Conservation (phyloP, 2,329 filamentous ascomycete genomes). For the Microsporum canis region DNA sequence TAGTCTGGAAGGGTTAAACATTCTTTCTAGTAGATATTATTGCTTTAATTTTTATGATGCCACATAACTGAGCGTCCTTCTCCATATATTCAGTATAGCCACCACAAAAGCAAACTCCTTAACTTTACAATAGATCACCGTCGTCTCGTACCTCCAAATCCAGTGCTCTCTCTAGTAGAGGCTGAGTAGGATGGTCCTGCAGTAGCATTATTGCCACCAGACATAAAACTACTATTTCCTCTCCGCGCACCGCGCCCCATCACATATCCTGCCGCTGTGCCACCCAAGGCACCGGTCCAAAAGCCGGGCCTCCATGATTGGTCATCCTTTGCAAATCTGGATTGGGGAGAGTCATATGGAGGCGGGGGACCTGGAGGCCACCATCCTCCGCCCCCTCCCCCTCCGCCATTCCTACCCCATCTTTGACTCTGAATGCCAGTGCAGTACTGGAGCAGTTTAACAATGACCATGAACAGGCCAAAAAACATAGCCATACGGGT, state of each 20-base stretch:
- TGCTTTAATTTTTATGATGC: background rate
- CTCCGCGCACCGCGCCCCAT: slow-evolving; percentile 19
- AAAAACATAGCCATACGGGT: slow-evolving; percentile 14
- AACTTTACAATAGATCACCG: background rate
- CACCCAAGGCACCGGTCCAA: slow-evolving; percentile 36
- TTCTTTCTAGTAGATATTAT: background rate
- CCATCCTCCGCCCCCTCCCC: slow-evolving; percentile 15
- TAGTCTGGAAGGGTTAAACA: background rate
- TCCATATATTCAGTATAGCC: background rate
- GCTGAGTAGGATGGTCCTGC: slow-evolving; percentile 8
- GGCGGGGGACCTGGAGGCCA: slow-evolving; percentile 22
- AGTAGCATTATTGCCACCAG: slow-evolving; percentile 4
- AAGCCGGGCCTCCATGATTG: slow-evolving; percentile 36
- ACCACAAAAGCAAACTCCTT: background rate
- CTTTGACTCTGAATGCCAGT: background rate
- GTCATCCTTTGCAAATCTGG: slow-evolving; percentile 16
- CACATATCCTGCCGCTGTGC: slow-evolving; percentile 33
- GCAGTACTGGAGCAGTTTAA: slow-evolving; percentile 2
- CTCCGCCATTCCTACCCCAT: slow-evolving; percentile 40
- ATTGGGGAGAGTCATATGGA: slow-evolving; percentile 32
- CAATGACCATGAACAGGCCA: slow-evolving; percentile 15
- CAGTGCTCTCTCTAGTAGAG: slow-evolving; percentile 11
- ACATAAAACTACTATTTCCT: background rate
- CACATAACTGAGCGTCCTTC: background rate
- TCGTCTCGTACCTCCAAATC: slow-evolving; percentile 13